Percentiles rank a stretch among this genome's conserved stretches.
Conservation (phyloP, 2,329 filamentous ascomycete genomes). For the Ambrosiella xylebori region DNA sequence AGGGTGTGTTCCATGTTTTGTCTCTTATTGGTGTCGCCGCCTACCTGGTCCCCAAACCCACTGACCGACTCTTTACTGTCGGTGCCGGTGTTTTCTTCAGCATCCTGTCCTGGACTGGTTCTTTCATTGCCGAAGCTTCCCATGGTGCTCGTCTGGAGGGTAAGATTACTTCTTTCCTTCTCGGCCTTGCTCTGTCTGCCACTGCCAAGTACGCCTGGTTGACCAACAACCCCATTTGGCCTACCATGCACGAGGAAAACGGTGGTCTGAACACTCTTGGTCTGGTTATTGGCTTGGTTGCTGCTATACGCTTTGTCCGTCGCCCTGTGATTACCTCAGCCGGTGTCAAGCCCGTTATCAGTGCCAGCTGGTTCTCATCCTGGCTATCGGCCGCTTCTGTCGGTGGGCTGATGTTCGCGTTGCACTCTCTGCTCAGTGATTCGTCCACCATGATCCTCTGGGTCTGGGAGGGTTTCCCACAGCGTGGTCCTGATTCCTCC, state of each 20-base stretch:
- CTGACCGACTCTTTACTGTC: conserved; percentile 60
- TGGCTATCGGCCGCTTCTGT: conserved; percentile 59
- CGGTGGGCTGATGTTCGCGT: conserved; percentile 67
- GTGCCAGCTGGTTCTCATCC: conserved; percentile 35
- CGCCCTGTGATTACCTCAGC: conserved; percentile 34
- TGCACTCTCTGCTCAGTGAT: conserved; percentile 87
- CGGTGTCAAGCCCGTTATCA: conserved; percentile 18
- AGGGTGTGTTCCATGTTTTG: conserved; percentile 55
- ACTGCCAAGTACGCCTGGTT: conserved; percentile 83
- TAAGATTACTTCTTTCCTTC: conserved; percentile 60
- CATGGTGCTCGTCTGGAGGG: conserved; percentile 64
- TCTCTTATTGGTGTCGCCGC: conserved; percentile 65
- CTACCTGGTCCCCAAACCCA: conserved; percentile 58
- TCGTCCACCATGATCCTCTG: conserved; percentile 98
- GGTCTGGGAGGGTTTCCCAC: conserved; percentile 93
- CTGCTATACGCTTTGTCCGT: conserved; percentile 59
- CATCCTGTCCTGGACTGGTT: conserved; percentile 70
- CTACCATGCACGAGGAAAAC: conserved; percentile 74
- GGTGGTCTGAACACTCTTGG: conserved; percentile 86
- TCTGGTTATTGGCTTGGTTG: conserved; percentile 55
- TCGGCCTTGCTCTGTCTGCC: conserved; percentile 71
- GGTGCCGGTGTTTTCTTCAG: conserved; percentile 66
- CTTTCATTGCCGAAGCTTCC: conserved; percentile 59
- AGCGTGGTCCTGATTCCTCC: conserved; percentile 70
- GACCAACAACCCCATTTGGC: conserved; percentile 96